Evolutionary conservation across 2,329 filamentous ascomycete species (phyloP).

Genomic region (Xylariaceae sp.): DNA sequence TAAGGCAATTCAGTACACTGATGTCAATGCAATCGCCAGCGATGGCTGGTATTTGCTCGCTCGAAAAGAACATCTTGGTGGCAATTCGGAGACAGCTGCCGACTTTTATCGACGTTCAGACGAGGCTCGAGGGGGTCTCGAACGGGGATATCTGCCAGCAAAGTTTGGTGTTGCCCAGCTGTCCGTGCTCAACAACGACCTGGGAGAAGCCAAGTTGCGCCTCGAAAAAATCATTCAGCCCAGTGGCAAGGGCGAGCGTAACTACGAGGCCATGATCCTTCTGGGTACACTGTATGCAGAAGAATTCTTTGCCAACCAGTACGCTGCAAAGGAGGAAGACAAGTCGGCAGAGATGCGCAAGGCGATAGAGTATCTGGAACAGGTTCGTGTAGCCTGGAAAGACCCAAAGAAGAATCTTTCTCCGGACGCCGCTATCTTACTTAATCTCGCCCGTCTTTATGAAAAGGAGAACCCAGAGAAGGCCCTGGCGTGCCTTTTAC

Average conservation of each 20-base stretch:
- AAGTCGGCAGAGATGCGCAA: slow-evolving; percentile 82
- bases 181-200: slow-evolving; percentile 76
- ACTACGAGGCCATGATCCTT: slow-evolving; percentile 84
- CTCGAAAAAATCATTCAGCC: slow-evolving; percentile 93
- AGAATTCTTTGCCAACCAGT: slow-evolving; percentile 80
- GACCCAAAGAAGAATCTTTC: slow-evolving; percentile 80
- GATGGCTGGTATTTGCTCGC: slow-evolving; percentile 97
- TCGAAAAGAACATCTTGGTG: slow-evolving; percentile 81
- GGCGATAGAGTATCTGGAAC: slow-evolving; percentile 78
- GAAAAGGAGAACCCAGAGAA: slow-evolving; percentile 83
- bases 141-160: slow-evolving; percentile 85
- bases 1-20: slow-evolving; percentile 91
- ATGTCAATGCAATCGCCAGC: slow-evolving; percentile 93
- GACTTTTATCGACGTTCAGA: slow-evolving; percentile 90
- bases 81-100: slow-evolving; percentile 68
- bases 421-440: slow-evolving; percentile 79
- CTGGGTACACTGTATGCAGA: slow-evolving; percentile 91
- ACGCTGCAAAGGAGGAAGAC: slow-evolving; percentile 73
- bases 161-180: slow-evolving; percentile 94
- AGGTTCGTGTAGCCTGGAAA: slow-evolving; percentile 84
- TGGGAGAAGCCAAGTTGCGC: slow-evolving; percentile 86
- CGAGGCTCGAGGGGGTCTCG: slow-evolving; percentile 84
- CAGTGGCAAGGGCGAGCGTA: slow-evolving; percentile 55
- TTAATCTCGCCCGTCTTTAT: slow-evolving; percentile 89
- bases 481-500: slow-evolving; percentile 83